phyloP scores from a whole-genome alignment of 2,329 filamentous ascomycete species.

The Ophiostoma perfectum region DNA sequence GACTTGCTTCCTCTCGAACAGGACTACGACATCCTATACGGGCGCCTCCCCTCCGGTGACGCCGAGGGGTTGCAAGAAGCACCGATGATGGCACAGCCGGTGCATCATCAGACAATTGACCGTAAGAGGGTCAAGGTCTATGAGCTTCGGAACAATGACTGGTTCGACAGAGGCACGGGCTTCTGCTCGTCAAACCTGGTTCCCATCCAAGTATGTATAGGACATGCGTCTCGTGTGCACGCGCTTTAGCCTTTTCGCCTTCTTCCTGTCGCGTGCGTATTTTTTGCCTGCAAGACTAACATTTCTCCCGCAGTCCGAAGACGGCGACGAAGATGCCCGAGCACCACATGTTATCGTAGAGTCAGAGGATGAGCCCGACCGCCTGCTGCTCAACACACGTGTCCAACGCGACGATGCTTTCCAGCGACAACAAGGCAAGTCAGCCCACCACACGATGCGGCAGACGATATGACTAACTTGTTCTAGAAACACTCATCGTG shows the following conservation, averaged over 20 bases:
- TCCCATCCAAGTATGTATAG: conserved; percentile 47
- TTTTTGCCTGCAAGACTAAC: conserved; percentile 15
- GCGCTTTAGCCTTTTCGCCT: not conserved
- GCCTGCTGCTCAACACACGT: conserved; percentile 78
- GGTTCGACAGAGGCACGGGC: conserved; percentile 95
- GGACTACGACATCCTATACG: conserved; percentile 45
- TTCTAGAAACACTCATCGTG: conserved; percentile 89
- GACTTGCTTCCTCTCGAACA: conserved; percentile 57
- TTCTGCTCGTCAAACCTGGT: conserved; percentile 79
- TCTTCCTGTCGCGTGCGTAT: conserved; percentile 18
- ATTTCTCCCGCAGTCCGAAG: conserved; percentile 42
- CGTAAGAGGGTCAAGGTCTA: conserved; percentile 94
- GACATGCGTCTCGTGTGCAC: not conserved
- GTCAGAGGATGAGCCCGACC: conserved; percentile 83
- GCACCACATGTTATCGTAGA: conserved; percentile 86
- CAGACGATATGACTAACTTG: conserved; percentile 24
- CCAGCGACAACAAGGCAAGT: conserved; percentile 90
- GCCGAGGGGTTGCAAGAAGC: conserved; percentile 53
- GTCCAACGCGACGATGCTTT: conserved; percentile 94
- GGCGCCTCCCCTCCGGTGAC: conserved; percentile 37
- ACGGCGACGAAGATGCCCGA: conserved; percentile 53
- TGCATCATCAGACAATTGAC: conserved; percentile 63
- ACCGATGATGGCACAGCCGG: conserved; percentile 65
- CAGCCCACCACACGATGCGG: not conserved
- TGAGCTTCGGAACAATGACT: conserved; percentile 96